Evolutionary conservation across 176 grass and related monocot species (phyloP).

Genomic region (Leersia perrieri): DNA sequence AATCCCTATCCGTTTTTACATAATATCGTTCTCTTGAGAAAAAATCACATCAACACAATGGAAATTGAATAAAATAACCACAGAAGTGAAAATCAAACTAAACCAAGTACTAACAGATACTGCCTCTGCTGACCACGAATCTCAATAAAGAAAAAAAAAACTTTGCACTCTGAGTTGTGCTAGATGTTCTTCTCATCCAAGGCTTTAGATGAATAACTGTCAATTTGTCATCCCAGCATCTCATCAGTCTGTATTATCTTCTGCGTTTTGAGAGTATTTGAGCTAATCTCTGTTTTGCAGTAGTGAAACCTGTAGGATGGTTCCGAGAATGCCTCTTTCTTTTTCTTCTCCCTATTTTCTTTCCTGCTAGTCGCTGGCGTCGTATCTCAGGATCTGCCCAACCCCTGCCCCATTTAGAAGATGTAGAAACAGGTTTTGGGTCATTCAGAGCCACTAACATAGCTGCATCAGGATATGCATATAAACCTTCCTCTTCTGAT

Average conservation of each 20-base stretch:
- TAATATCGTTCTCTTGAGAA: background rate
- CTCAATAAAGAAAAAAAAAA: background rate
- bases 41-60: background rate
- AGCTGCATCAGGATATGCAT: slow-evolving; percentile 60
- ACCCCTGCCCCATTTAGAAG: slow-evolving; percentile 72
- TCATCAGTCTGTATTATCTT: background rate
- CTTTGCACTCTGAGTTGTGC: background rate
- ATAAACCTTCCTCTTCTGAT: slow-evolving; percentile 36
- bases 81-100: background rate
- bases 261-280: slow-evolving; percentile 44
- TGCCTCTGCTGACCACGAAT: background rate
- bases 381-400: slow-evolving; percentile 90
- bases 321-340: slow-evolving; percentile 43
- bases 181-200: background rate
- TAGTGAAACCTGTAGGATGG: slow-evolving; percentile 35
- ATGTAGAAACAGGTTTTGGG: slow-evolving; percentile 42
- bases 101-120: background rate
- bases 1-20: background rate
- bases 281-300: slow-evolving; percentile 32
- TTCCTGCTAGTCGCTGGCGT: slow-evolving; percentile 57
- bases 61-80: too few species aligned
- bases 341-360: slow-evolving; percentile 34
- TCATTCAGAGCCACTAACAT: slow-evolving; percentile 39
- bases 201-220: background rate
- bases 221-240: background rate